These are phyloP conservation scores for Cudoniella acicularis DNA, from an alignment of 495 filamentous ascomycete genomes.

Conservation along the genomic window DNA sequence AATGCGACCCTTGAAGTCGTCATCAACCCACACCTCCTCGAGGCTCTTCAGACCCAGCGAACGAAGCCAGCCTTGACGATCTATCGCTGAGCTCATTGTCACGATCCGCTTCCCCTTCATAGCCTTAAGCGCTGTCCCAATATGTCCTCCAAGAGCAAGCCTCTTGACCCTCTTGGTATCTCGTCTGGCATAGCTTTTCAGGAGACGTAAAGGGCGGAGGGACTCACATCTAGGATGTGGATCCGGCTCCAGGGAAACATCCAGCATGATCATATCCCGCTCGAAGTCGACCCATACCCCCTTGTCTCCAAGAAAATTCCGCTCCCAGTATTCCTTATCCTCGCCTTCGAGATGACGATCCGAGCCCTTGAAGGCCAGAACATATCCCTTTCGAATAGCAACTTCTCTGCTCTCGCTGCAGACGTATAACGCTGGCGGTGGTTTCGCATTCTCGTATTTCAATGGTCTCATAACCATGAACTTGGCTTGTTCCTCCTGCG, in stretches of 20 bases:
- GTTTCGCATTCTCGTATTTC: background rate
- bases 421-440: background rate
- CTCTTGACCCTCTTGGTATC: background rate
- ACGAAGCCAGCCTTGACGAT: background rate
- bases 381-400: conserved; percentile 1
- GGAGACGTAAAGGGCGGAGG: background rate
- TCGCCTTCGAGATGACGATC: background rate
- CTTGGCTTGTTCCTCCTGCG: background rate
- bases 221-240: background rate
- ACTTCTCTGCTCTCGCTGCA: conserved; percentile 1
- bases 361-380: background rate
- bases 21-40: background rate
- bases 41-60: background rate
- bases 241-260: background rate
- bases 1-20: background rate
- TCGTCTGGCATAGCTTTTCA: background rate
- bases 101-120: background rate
- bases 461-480: background rate
- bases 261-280: conserved; percentile 1
- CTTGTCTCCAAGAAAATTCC: background rate
- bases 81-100: background rate
- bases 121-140: background rate
- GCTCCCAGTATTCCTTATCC: background rate
- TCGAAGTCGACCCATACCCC: background rate
- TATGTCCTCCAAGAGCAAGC: background rate